phyloP scores from a whole-genome alignment of 139 green algal genomes.

The Tetraselmis chui region DNA sequence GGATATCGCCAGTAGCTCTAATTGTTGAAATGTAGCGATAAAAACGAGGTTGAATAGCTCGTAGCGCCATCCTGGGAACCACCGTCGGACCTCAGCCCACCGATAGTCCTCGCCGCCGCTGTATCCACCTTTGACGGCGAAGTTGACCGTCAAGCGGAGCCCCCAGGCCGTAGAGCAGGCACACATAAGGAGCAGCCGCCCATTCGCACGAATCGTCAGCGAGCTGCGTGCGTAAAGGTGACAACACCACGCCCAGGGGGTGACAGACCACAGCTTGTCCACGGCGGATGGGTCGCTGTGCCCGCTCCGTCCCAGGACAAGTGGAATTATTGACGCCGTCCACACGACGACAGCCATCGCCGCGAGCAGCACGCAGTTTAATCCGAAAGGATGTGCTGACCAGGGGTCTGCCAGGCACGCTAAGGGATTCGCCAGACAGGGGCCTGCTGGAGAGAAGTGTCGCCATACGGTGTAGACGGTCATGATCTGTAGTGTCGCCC shows the following conservation, averaged over 20 bases:
- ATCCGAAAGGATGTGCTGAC: background rate
- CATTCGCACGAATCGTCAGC: background rate
- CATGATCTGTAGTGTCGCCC: background rate
- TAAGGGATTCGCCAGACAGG: background rate
- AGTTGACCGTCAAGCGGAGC: background rate
- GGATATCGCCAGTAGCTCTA: background rate
- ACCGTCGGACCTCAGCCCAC: background rate
- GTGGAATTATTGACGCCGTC: background rate
- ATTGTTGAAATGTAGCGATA: background rate
- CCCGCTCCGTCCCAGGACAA: background rate
- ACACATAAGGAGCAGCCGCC: background rate
- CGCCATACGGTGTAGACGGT: background rate
- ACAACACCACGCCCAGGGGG: background rate
- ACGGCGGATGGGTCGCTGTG: background rate
- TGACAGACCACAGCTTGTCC: constrained; percentile 7
- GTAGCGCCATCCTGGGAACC: constrained; percentile 1
- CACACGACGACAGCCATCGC: background rate
- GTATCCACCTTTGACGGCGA: background rate
- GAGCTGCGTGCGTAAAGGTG: background rate
- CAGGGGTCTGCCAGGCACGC: background rate
- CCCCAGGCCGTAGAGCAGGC: background rate
- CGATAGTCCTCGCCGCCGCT: constrained; percentile 1
- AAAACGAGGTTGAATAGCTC: constrained; percentile 4
- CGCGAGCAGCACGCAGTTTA: background rate
- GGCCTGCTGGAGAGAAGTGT: background rate